Evolutionary conservation across 306 rosid genomes (phyloP).

Genomic region (Quercus dentata): DNA sequence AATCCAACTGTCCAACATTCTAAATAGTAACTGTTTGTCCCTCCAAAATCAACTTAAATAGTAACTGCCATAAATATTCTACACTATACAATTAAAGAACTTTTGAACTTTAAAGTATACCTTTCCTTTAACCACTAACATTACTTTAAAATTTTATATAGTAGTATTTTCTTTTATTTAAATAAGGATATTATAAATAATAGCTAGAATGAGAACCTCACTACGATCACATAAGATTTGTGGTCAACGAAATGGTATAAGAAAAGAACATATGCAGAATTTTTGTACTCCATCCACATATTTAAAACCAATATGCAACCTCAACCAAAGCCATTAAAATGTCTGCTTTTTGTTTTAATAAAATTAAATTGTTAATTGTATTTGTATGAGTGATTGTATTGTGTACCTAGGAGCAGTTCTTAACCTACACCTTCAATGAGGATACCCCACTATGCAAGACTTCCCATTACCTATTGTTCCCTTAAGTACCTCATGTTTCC

Average conservation of each 20-base stretch:
- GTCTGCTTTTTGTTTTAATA: no score
- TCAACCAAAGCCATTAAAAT: background rate
- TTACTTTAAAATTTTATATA: background rate
- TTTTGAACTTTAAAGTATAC: background rate
- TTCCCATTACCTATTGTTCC: background rate
- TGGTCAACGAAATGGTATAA: background rate
- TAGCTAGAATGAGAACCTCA: background rate
- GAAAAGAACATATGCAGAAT: background rate
- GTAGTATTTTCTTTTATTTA: background rate
- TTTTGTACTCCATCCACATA: background rate
- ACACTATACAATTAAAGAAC: background rate
- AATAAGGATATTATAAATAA: background rate
- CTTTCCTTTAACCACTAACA: background rate
- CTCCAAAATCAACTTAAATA: conserved; percentile 8
- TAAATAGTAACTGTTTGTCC: background rate
- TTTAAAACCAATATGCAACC: background rate
- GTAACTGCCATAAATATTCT: conserved; percentile 4
- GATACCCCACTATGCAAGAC: no score
- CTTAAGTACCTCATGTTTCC: background rate
- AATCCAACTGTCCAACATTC: conserved; percentile 26
- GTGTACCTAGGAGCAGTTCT: no score
- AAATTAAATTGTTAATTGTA: no score
- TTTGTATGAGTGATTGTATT: no score
- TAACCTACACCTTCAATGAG: no score
- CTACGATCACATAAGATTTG: background rate